Percentiles rank a stretch among this genome's conserved stretches.
phyloP scores from a whole-genome alignment of 257 asterid genomes.

The Solanum sparsipilum region DNA sequence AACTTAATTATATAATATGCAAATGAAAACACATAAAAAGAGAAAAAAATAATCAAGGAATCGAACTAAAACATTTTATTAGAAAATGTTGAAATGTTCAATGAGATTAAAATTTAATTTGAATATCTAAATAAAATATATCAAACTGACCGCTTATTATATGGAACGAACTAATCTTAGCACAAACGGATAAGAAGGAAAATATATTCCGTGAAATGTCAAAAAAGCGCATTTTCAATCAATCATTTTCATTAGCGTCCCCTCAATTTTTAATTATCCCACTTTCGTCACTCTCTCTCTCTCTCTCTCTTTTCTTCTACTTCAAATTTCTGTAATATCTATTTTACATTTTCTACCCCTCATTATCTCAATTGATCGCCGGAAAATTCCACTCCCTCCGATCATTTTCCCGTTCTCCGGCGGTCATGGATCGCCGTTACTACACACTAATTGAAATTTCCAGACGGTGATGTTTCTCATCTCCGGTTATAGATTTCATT shows the following conservation, averaged over 20 bases:
- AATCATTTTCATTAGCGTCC: background rate
- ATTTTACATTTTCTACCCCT: background rate
- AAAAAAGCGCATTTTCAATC: slow-evolving; percentile 1
- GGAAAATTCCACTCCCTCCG: slow-evolving; percentile 10
- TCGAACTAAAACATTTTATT: too few species aligned
- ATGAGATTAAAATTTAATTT: too few species aligned
- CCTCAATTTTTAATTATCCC: slow-evolving; percentile 3
- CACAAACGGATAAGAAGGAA: background rate
- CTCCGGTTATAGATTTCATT: background rate
- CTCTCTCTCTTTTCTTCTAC: background rate
- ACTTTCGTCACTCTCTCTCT: background rate
- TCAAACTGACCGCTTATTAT: too few species aligned
- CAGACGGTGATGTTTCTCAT: background rate
- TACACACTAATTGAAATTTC: background rate
- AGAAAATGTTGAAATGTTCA: too few species aligned
- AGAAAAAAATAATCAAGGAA: too few species aligned
- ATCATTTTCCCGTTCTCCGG: slow-evolving; percentile 4
- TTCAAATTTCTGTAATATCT: background rate
- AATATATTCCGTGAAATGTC: background rate
- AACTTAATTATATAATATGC: too few species aligned
- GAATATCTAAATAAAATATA: too few species aligned
- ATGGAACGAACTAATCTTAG: background rate
- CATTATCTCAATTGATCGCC: slow-evolving; percentile 13
- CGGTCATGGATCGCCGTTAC: slow-evolving; percentile 10
- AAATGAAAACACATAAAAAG: too few species aligned